phyloP scores from a whole-genome alignment of 345 rosid species.

The Sisymbrium irio region DNA sequence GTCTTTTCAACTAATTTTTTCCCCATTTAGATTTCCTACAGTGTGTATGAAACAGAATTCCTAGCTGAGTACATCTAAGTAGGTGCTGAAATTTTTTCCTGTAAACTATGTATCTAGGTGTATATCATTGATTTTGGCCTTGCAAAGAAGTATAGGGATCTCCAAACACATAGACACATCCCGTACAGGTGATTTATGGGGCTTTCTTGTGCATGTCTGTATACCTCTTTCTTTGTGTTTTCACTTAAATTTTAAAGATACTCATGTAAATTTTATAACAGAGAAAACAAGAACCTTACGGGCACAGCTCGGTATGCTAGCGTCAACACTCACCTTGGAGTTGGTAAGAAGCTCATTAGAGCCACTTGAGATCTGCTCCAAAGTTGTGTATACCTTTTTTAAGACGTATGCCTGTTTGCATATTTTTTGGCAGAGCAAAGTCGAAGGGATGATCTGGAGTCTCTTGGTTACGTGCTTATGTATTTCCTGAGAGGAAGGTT shows the following conservation, averaged over 20 bases:
- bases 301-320: constrained; percentile 96
- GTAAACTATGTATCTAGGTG: constrained; percentile 43
- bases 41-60: neutral
- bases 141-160: constrained; percentile 88
- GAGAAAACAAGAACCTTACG: constrained; percentile 85
- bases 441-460: constrained; percentile 90
- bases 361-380: constrained; percentile 1
- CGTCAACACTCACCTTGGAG: constrained; percentile 81
- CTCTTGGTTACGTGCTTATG: constrained; percentile 89
- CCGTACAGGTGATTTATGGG: constrained; percentile 58
- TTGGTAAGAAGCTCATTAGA: constrained; percentile 47
- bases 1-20: neutral
- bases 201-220: neutral
- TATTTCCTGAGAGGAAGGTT: constrained; percentile 88
- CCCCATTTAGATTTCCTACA: neutral
- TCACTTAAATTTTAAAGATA: neutral
- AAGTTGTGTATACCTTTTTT: neutral
- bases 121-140: constrained; percentile 82
- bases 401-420: neutral
- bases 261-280: constrained; percentile 25
- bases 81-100: neutral
- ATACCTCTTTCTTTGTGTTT: neutral
- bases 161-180: constrained; percentile 86
- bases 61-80: neutral
- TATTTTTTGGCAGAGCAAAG: constrained; percentile 64